Evolutionary conservation across 2,329 filamentous ascomycete species (phyloP).

Genomic region (Penicillium decumbens): DNA sequence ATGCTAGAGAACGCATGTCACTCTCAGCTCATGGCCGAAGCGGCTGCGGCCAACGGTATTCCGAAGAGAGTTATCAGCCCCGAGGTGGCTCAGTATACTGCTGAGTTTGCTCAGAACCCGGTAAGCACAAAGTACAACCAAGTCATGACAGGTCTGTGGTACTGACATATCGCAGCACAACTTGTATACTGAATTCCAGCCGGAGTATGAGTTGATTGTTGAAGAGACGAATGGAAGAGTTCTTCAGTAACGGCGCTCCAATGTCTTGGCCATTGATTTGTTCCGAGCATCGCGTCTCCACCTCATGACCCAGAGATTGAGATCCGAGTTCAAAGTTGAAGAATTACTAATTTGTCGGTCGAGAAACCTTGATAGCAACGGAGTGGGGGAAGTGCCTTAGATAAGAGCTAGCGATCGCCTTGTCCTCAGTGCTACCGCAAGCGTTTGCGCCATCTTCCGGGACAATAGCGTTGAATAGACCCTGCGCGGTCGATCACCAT

Average conservation of each 20-base stretch:
- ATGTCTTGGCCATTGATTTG: background rate
- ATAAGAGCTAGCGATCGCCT: background rate
- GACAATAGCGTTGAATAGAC: background rate
- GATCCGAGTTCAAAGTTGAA: background rate
- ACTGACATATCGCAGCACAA: slow-evolving; percentile 31
- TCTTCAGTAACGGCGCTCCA: slow-evolving; percentile 15
- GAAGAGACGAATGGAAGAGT: slow-evolving; percentile 37
- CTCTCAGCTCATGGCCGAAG: slow-evolving; percentile 41
- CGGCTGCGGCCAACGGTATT: slow-evolving; percentile 38
- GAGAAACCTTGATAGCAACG: background rate
- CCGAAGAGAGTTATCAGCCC: slow-evolving; percentile 34
- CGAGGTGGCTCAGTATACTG: slow-evolving; percentile 35
- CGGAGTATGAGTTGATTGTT: slow-evolving; percentile 37
- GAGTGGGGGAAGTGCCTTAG: background rate
- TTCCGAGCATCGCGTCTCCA: background rate
- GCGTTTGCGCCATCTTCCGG: background rate
- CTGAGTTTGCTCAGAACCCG: slow-evolving; percentile 34
- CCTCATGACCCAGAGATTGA: background rate
- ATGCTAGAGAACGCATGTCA: slow-evolving; percentile 43
- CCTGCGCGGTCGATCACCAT: background rate
- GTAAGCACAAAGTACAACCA: slow-evolving; percentile 19
- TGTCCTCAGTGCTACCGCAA: background rate
- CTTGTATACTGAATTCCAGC: slow-evolving; percentile 40
- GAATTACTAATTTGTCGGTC: background rate
- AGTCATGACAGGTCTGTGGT: background rate